Conservation (phyloP, 805 yeast genomes). For the Yamadazyma phyllophila region DNA sequence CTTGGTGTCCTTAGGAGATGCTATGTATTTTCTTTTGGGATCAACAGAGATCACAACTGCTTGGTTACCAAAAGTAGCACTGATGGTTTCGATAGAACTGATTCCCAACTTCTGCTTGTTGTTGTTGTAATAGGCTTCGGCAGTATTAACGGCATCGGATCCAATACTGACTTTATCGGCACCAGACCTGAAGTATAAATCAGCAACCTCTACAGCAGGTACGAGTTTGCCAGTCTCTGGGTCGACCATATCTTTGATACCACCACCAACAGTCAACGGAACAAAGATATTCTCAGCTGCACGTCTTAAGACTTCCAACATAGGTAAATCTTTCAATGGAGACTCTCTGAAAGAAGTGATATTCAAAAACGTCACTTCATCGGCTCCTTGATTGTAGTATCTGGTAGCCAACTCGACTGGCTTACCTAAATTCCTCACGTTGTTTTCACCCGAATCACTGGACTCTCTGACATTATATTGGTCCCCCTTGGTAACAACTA, state of each 20-base stretch:
- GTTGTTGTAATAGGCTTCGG: slow-evolving; percentile 69
- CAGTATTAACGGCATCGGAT: slow-evolving; percentile 93
- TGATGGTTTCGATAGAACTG: slow-evolving; percentile 90
- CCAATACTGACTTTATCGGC: slow-evolving; percentile 99
- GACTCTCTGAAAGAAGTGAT: slow-evolving; percentile 95
- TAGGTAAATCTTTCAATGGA: slow-evolving; percentile 90
- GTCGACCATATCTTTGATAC: slow-evolving; percentile 86
- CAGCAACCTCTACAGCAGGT: slow-evolving; percentile 89
- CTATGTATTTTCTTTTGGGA: slow-evolving; percentile 85
- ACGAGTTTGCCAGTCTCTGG: slow-evolving; percentile 71
- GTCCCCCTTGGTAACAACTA: slow-evolving; percentile 98
- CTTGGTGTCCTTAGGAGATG: slow-evolving; percentile 53
- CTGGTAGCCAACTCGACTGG: slow-evolving; percentile 92
- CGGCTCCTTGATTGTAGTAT: slow-evolving; percentile 94
- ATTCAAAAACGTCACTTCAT: slow-evolving; percentile 91
- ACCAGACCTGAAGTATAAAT: slow-evolving; percentile 89
- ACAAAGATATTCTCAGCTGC: slow-evolving; percentile 93
- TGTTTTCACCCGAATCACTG: slow-evolving; percentile 35
- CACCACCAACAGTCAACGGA: slow-evolving; percentile 98
- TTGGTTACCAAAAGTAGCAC: slow-evolving; percentile 89
- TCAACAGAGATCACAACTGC: slow-evolving; percentile 99
- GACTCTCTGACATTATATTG: slow-evolving; percentile 93
- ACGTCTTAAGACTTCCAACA: slow-evolving; percentile 80
- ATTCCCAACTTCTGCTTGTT: slow-evolving; percentile 63
- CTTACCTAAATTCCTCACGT: slow-evolving; percentile 91